Conservation (phyloP, 495 filamentous ascomycete genomes). For the Pyrenula aspistea region DNA sequence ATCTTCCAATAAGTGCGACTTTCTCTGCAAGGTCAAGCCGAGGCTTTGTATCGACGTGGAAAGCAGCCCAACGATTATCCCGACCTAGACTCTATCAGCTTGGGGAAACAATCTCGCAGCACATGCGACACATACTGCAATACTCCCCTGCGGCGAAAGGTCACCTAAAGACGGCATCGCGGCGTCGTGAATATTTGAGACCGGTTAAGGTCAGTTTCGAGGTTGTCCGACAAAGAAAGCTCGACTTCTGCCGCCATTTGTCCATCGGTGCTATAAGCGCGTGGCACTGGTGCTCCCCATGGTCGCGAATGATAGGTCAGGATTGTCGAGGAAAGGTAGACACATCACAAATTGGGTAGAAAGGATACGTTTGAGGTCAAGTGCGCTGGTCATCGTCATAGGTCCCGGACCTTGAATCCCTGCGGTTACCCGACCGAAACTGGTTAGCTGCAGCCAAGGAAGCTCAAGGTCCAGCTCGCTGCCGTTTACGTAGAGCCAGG, state of each 20-base stretch:
- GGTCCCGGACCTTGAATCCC: background rate
- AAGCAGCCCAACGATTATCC: slow-evolving; percentile 81
- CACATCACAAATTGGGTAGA: background rate
- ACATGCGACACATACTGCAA: slow-evolving; percentile 50
- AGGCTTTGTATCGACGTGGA: slow-evolving; percentile 91
- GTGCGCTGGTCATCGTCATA: background rate
- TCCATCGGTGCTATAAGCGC: background rate
- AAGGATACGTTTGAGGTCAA: background rate
- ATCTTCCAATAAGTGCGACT: slow-evolving; percentile 96
- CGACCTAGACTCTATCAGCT: slow-evolving; percentile 42
- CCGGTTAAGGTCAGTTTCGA: background rate
- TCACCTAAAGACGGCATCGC: slow-evolving; percentile 66
- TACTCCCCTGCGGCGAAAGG: slow-evolving; percentile 74
- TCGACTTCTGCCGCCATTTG: background rate
- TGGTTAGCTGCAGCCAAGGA: background rate
- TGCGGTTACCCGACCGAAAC: background rate
- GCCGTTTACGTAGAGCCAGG: background rate
- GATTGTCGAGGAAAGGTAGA: background rate
- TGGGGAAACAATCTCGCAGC: background rate
- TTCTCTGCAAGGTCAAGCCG: slow-evolving; percentile 94
- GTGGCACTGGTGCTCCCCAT: background rate
- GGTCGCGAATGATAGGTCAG: too few species aligned
- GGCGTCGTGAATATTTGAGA: background rate
- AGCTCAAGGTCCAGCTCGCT: background rate
- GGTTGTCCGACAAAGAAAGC: background rate